These are phyloP conservation scores for Dionaea muscipula DNA, from an alignment of 179 eudicot species.

Conservation along the genomic window DNA sequence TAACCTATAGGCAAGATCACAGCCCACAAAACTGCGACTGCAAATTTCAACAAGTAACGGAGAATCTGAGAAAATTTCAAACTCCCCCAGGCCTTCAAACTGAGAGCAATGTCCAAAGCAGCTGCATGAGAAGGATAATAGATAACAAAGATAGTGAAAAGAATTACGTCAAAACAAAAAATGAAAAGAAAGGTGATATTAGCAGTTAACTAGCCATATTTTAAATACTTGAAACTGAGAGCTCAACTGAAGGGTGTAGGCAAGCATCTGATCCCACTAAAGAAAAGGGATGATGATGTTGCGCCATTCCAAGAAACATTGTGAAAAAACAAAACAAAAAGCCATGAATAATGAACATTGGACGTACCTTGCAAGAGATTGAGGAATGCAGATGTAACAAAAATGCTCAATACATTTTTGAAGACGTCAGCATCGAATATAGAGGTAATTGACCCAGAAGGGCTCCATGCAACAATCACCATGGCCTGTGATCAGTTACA, in stretches of 20 bases:
- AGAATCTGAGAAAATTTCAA: constrained; percentile 64
- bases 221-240: no score
- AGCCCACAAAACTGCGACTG: constrained; percentile 73
- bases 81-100: constrained; percentile 90
- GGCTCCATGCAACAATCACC: constrained; percentile 86
- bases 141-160: neutral
- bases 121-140: constrained; percentile 33
- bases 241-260: no score
- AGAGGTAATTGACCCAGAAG: constrained; percentile 43
- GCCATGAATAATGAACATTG: neutral
- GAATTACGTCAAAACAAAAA: neutral
- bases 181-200: no score
- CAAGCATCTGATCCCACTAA: no score
- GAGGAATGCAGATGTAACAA: constrained; percentile 73
- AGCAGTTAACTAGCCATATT: no score
- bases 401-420: constrained; percentile 67
- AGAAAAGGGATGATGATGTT: no score
- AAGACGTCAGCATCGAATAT: constrained; percentile 55
- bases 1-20: constrained; percentile 75
- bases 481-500: constrained; percentile 50
- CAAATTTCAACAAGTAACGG: constrained; percentile 71
- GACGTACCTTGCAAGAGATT: constrained; percentile 72
- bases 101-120: constrained; percentile 69
- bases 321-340: neutral
- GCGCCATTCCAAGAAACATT: no score